Conservation (phyloP, 2,329 filamentous ascomycete species). For the Byssothecium circinans region DNA sequence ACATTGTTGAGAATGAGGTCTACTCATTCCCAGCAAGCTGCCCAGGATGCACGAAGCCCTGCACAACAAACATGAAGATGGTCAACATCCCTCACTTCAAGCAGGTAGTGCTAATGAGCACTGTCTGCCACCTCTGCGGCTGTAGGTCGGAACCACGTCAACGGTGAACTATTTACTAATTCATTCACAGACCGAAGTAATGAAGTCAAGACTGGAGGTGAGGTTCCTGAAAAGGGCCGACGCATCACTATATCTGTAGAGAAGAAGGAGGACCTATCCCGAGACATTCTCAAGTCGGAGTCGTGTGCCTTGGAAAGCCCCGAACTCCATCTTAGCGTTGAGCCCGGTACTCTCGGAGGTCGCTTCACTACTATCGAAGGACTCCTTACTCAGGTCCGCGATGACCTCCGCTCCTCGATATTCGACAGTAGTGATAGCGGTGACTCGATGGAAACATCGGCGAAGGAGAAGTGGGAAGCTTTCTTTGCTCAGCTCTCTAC, state of each 20-base stretch:
- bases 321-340: constrained; percentile 82
- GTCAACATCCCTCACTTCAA: constrained; percentile 98
- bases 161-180: constrained; percentile 1
- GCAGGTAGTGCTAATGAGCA: constrained; percentile 94
- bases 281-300: constrained; percentile 96
- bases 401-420: constrained; percentile 85
- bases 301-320: constrained; percentile 85
- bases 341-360: constrained; percentile 91
- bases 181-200: constrained; percentile 71
- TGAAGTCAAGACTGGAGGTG: constrained; percentile 96
- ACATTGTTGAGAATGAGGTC: constrained; percentile 90
- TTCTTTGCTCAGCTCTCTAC: constrained; percentile 79
- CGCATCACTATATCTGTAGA: constrained; percentile 77
- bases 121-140: constrained; percentile 86
- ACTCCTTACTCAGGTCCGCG: constrained; percentile 85
- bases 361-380: constrained; percentile 97
- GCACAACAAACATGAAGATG: constrained; percentile 97
- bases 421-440: constrained; percentile 72
- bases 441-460: constrained; percentile 70
- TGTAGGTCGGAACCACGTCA: constrained; percentile 45
- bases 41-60: constrained; percentile 83
- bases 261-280: constrained; percentile 71
- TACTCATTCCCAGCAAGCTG: constrained; percentile 92
- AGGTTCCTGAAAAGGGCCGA: constrained; percentile 81
- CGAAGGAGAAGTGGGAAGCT: constrained; percentile 71